Evolutionary conservation across 1,139 yeast species (phyloP), one percentile per base, ranked within the genome.

Genomic region (Blastobotrys persicus): DNA sequence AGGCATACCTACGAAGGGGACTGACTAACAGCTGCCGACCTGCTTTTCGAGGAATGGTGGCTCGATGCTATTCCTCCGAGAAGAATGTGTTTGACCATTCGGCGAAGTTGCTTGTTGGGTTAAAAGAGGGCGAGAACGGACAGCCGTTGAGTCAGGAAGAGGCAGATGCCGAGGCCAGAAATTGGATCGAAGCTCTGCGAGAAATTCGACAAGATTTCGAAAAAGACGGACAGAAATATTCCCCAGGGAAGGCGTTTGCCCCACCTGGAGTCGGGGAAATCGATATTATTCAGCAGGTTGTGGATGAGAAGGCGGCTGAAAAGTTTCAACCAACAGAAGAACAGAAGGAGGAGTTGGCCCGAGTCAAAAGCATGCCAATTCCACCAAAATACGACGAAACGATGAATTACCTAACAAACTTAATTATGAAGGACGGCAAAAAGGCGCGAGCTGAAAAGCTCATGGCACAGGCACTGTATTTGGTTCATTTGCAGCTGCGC

Each of bases 361-460:
- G 63, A 11, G 71, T 84, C 51, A 72, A 76, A 49, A 74, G 70
- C 40, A 71, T 74, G 52, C 77, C 80, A 17, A 71, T 88, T 32
- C 96, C 96, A 14, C 65, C 74, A 20, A 73, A 76, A 59, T 70
- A 73, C 32, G 95, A 91, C 59, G 85, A 87, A 13, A 79, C 84
- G 31, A 76, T 92, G 48, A 82, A 83, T 47, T 86, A 86, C 59
- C 79, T 92, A 60, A 83, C 88, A 49, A 88, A 91, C 66, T 77
- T 89, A 71, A 82, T 92, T 53, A 94, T 94, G 98, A 81, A 88
- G 64, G 83, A 88, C 63, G 99, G 99, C 45, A 83, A 84, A 67
- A 92, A 91, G 67, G 80, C 88, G 48, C 73, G 77, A 48, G 97
- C 98, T 1, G 85, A 84, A 64, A 84, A 78, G 60, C 75, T 78